Conservation (phyloP, 2,329 filamentous ascomycete species). For the Alternaria triticimaculans region DNA sequence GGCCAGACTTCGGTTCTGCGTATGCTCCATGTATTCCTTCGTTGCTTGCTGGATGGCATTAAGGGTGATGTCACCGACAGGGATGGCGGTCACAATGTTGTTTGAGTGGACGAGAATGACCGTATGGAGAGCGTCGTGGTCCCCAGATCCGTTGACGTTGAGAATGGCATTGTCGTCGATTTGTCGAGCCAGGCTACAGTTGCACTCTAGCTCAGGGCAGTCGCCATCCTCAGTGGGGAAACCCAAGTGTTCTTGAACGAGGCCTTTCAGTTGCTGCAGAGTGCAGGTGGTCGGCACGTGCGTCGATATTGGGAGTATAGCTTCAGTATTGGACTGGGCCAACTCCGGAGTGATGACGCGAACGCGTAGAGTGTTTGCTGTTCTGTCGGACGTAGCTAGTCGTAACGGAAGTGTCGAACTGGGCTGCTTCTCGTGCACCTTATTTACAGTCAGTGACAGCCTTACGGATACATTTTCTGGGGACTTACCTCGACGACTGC, state of each 20-base stretch:
- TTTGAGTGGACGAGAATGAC: fast-evolving
- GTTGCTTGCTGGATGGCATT: neutral
- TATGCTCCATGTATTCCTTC: neutral
- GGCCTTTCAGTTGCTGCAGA: neutral
- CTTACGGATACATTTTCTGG: too few relatives aligned
- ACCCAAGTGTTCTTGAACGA: neutral
- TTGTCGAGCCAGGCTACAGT: neutral
- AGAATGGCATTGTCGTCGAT: neutral
- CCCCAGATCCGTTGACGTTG: neutral
- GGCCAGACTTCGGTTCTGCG: too few relatives aligned
- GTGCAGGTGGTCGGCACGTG: neutral
- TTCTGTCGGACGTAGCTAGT: neutral
- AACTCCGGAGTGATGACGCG: neutral
- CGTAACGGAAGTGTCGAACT: fast-evolving
- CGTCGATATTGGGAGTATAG: neutral
- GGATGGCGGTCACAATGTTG: neutral
- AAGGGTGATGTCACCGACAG: fast-evolving
- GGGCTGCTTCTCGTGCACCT: neutral
- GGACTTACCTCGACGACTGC: neutral
- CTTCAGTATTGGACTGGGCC: neutral
- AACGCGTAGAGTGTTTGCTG: neutral
- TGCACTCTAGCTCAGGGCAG: neutral
- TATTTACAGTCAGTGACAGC: too few relatives aligned
- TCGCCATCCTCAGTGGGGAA: fast-evolving
- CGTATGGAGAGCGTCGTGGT: neutral